Evolutionary conservation across 768 basidiomycete genomes (phyloP).

Genomic region (Calocera viscosa): DNA sequence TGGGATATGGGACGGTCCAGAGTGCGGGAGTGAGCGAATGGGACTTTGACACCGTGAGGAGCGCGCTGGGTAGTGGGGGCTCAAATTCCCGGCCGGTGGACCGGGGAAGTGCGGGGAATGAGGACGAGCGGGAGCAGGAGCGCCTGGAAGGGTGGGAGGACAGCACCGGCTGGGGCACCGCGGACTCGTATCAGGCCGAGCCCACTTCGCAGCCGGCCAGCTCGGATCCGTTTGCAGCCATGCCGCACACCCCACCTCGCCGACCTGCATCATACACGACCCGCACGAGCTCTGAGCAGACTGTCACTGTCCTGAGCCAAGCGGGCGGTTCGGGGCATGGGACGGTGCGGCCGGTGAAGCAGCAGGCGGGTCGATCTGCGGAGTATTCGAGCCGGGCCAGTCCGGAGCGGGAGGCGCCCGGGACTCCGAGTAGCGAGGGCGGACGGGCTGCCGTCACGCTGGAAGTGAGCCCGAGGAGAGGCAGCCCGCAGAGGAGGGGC

Average conservation of each 20-base stretch:
- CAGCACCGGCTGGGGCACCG: neutral
- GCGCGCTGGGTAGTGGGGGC: constrained; percentile 35
- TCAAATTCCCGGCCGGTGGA: neutral
- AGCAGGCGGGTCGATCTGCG: no score
- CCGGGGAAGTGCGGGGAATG: neutral
- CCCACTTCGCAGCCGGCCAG: no score
- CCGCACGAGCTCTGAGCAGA: constrained; percentile 35
- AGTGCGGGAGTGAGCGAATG: constrained; percentile 81
- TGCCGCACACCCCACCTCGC: no score
- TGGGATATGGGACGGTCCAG: neutral
- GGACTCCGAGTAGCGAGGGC: no score
- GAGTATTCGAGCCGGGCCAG: no score
- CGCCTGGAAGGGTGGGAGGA: constrained; percentile 1
- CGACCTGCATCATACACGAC: no score
- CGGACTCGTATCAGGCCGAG: neutral
- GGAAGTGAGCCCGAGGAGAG: neutral
- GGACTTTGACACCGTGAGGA: constrained; percentile 80
- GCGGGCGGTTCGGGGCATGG: constrained; percentile 24
- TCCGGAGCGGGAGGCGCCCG: no score
- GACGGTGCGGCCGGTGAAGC: neutral
- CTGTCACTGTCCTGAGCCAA: neutral
- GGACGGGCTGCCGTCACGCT: no score
- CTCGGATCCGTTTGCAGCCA: no score
- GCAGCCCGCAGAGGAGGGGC: constrained; percentile 2
- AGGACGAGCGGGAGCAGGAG: constrained; percentile 10